phyloP scores from a whole-genome alignment of 495 filamentous ascomycete species.

The Rhizodiscina lignyota region DNA sequence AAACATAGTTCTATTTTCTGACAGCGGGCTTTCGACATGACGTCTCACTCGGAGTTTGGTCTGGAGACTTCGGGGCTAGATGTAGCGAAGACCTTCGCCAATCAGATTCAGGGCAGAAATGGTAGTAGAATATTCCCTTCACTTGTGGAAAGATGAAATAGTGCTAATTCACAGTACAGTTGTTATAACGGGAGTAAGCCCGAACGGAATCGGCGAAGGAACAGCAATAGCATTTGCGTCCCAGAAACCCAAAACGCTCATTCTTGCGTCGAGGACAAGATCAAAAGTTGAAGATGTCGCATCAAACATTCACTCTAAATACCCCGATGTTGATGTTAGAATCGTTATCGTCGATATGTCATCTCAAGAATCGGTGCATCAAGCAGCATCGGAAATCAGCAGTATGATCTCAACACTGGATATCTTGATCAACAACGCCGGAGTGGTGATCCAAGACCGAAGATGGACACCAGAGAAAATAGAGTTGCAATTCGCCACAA shows the following conservation, averaged over 20 bases:
- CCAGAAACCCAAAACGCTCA: conserved; percentile 30
- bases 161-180: too few species aligned
- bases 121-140: conserved; percentile 1
- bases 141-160: neutral
- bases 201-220: conserved; percentile 33
- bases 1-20: too few species aligned
- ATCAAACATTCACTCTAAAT: conserved; percentile 17
- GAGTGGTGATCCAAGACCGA: conserved; percentile 2
- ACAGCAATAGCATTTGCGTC: conserved; percentile 37
- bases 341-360: conserved; percentile 29
- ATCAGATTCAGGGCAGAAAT: conserved; percentile 9
- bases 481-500: conserved; percentile 39
- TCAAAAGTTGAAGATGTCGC: conserved; percentile 32
- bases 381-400: conserved; percentile 25
- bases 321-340: conserved; percentile 22
- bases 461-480: conserved; percentile 17
- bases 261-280: conserved; percentile 36
- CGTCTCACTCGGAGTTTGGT: conserved; percentile 12
- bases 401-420: conserved; percentile 15
- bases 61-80: conserved; percentile 13
- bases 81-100: conserved; percentile 12
- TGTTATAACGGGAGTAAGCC: conserved; percentile 27
- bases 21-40: conserved; percentile 9
- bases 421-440: conserved; percentile 14
- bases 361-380: conserved; percentile 26